Percentiles rank a stretch among this genome's conserved stretches.
Conservation (phyloP, 768 basidiomycete species). For the Royoungia palumana region DNA sequence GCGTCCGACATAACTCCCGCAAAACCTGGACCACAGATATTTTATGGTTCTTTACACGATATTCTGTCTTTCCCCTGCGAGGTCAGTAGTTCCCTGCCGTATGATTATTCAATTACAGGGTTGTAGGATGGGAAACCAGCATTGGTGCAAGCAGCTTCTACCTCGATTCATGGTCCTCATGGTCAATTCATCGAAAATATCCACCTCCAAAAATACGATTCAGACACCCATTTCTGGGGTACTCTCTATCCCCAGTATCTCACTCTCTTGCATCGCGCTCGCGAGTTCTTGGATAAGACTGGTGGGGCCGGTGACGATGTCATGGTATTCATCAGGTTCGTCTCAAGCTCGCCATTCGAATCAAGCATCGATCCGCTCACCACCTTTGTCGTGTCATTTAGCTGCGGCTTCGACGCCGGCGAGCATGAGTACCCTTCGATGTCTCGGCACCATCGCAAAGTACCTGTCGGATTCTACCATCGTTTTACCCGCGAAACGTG, state of each 20-base stretch:
- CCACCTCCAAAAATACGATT: conserved; percentile 12
- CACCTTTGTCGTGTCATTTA: conserved; percentile 25
- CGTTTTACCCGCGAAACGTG: conserved; percentile 75
- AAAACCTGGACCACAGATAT: conserved; percentile 57
- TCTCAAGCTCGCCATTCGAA: background rate
- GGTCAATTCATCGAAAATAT: conserved; percentile 25
- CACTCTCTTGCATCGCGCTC: conserved; percentile 60
- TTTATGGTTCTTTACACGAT: conserved; percentile 94
- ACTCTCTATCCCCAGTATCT: conserved; percentile 65
- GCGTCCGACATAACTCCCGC: conserved; percentile 31
- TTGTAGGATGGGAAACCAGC: conserved; percentile 73
- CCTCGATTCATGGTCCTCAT: conserved; percentile 11
- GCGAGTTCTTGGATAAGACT: conserved; percentile 66
- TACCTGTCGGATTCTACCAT: conserved; percentile 82
- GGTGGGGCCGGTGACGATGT: conserved; percentile 65
- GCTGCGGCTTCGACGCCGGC: conserved; percentile 93
- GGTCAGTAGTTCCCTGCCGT: conserved; percentile 35
- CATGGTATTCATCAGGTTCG: conserved; percentile 82
- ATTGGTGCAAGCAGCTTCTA: conserved; percentile 82
- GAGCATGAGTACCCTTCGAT: conserved; percentile 89
- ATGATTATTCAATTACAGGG: conserved; percentile 1
- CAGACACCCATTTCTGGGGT: conserved; percentile 8
- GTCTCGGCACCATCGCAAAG: conserved; percentile 89
- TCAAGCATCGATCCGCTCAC: background rate
- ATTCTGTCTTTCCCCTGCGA: conserved; percentile 91